Conservation (phyloP, 2,329 filamentous ascomycete species). For the Colletotrichum phormii region DNA sequence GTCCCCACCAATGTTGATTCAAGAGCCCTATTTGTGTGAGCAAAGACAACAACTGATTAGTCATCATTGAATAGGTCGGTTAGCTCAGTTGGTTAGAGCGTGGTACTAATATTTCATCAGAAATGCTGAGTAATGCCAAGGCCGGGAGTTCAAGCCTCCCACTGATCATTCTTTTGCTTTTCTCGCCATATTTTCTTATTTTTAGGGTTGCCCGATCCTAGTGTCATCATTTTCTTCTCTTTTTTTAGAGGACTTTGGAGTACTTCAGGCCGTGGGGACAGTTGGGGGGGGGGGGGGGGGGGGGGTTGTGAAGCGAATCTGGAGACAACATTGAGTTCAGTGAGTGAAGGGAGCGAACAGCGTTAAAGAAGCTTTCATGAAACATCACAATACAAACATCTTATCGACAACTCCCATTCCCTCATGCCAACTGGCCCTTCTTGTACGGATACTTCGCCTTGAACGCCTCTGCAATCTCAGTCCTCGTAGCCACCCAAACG, state of each 20-base stretch:
- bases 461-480: constrained; percentile 63
- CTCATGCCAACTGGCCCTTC: constrained; percentile 49
- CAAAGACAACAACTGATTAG: background rate
- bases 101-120: constrained; percentile 28
- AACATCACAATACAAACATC: background rate
- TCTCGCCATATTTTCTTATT: background rate
- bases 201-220: background rate
- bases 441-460: constrained; percentile 60
- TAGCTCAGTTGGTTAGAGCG: constrained; percentile 36
- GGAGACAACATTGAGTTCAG: no score
- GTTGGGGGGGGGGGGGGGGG: no score
- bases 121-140: constrained; percentile 29
- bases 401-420: background rate
- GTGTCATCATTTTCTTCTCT: no score
- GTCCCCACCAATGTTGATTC: no score
- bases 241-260: no score
- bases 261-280: no score
- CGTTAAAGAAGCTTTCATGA: no score
- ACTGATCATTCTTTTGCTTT: constrained; percentile 22
- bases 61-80: background rate
- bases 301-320: no score
- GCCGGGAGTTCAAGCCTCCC: constrained; percentile 36
- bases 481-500: constrained; percentile 66
- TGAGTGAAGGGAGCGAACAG: background rate
- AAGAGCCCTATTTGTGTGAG: no score